Percentiles rank a stretch among this genome's conserved stretches.
These are phyloP conservation scores for Cyclotella cryptica DNA, from an alignment of 108 stramenopile species.

Conservation along the genomic window DNA sequence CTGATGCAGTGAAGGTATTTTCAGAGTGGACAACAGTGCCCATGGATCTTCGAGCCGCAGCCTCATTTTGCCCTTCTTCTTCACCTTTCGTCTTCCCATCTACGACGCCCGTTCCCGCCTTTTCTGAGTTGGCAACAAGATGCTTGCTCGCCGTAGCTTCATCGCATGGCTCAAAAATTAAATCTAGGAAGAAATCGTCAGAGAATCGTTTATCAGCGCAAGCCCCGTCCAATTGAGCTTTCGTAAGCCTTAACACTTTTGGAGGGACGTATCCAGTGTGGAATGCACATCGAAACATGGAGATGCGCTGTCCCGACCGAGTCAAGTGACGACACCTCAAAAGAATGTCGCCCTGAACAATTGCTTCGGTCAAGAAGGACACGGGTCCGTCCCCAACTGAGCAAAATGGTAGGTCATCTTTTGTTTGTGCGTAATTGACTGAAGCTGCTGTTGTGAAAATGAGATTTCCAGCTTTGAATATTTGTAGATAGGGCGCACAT, in stretches of 20 bases:
- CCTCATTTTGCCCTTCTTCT: constrained; percentile 60
- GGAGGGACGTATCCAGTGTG: constrained; percentile 96
- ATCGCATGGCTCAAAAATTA: constrained; percentile 94
- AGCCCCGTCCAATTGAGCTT: constrained; percentile 95
- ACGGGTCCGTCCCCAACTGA: constrained; percentile 63
- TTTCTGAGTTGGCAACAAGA: constrained; percentile 41
- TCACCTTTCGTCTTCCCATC: constrained; percentile 8
- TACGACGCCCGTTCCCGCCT: constrained; percentile 8
- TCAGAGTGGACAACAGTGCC: constrained; percentile 27
- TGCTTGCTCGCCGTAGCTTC: constrained; percentile 71
- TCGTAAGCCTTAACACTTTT: constrained; percentile 91
- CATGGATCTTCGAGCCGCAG: constrained; percentile 44
- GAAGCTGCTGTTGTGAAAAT: constrained; percentile 84
- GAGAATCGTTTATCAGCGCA: constrained; percentile 87
- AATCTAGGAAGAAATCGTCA: constrained; percentile 94
- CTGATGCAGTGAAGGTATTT: constrained; percentile 66
- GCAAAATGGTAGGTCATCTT: constrained; percentile 78
- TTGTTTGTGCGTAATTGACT: constrained; percentile 61
- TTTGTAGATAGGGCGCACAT: constrained; percentile 96
- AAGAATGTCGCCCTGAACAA: constrained; percentile 92
- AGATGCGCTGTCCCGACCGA: constrained; percentile 73
- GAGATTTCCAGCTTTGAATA: constrained; percentile 93
- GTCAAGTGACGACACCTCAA: constrained; percentile 93
- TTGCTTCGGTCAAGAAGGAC: constrained; percentile 73
- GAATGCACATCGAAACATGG: constrained; percentile 97